Percentiles rank a stretch among this genome's conserved stretches.
Conservation (phyloP, 1,139 yeast species). For the Suhomyces atakaporum region DNA sequence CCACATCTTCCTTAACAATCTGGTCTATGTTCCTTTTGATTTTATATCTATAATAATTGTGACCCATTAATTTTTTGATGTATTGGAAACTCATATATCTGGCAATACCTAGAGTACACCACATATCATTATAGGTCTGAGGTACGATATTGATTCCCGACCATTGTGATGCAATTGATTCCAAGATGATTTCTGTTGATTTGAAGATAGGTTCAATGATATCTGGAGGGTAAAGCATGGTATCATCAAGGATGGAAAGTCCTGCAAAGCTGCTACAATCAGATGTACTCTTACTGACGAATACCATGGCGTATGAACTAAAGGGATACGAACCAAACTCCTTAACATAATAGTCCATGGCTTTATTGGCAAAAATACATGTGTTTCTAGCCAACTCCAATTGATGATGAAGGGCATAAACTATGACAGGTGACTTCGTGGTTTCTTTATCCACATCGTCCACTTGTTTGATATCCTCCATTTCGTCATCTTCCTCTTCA, state of each 20-base stretch:
- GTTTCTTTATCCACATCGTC: constrained; percentile 38
- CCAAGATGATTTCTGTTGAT: constrained; percentile 66
- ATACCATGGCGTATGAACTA: constrained; percentile 74
- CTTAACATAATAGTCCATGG: constrained; percentile 78
- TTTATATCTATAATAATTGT: constrained; percentile 74
- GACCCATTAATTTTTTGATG: constrained; percentile 71
- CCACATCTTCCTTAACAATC: constrained; percentile 73
- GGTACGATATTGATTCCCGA: constrained; percentile 92
- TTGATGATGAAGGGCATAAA: constrained; percentile 61
- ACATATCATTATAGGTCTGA: constrained; percentile 73
- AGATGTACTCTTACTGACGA: constrained; percentile 61
- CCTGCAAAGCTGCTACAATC: constrained; percentile 72
- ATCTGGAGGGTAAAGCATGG: constrained; percentile 71
- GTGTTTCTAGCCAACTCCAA: constrained; percentile 68
- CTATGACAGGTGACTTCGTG: constrained; percentile 51
- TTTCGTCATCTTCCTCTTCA: constrained; percentile 46
- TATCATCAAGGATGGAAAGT: constrained; percentile 63
- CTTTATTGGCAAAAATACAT: constrained; percentile 72
- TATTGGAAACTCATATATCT: constrained; percentile 81
- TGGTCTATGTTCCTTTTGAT: constrained; percentile 65
- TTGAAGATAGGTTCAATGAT: constrained; percentile 78
- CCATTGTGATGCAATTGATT: constrained; percentile 86
- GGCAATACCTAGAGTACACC: constrained; percentile 90
- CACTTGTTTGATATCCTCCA: constrained; percentile 38
- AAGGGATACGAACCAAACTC: constrained; percentile 96